Evolutionary conservation across 495 filamentous ascomycete species (phyloP), one percentile per base, ranked within the genome.

Genomic region (Neurospora tetrasperma): DNA sequence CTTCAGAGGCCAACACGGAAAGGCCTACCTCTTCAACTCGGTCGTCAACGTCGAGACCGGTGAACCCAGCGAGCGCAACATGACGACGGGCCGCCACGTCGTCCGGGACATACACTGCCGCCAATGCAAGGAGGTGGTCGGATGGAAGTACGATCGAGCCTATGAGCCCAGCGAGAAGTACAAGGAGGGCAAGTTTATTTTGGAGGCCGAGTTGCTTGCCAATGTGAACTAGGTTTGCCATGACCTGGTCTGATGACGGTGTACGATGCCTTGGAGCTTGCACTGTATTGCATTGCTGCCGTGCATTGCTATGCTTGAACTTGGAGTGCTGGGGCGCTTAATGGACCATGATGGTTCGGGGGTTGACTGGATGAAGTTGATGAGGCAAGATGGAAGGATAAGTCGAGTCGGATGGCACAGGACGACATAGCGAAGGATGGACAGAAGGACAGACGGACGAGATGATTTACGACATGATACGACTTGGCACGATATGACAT

Each of bases 91-190:
- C 68, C 86, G 91, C 43, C 96, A 99, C 80, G 86, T 98, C 42
- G 96, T 99, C 54, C 90, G 96, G 69, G 96, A 99, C 81, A 97
- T 99, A 77, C 81, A 81, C 48, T 99, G 96, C 83, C 85, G 90
- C 70, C 91, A 95, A 83, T 99, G 96, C 89, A 90, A 90, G 76
- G 90, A 92, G 80, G 92, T 90, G 69, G 96, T 99, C 71, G 96
- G 96, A 35, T 99, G 96, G 96, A 99, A 97, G 84, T 99, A 99
- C 83, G 96, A 99, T 82, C 96, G 96, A 83, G 96, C 96, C 40
- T 98, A 90, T 78, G 96, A 99, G 87, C 77, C 83, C 66, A 88
- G 84, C 73, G 95, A 99, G 88, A 97, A 97, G 84, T 99, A 99
- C 83, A 99, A 99, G 85, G 96, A 99, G 84, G 94, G 93, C 48